Evolutionary conservation across 305 asterid genomes (phyloP).

Genomic region (Euphrasia arctica): DNA sequence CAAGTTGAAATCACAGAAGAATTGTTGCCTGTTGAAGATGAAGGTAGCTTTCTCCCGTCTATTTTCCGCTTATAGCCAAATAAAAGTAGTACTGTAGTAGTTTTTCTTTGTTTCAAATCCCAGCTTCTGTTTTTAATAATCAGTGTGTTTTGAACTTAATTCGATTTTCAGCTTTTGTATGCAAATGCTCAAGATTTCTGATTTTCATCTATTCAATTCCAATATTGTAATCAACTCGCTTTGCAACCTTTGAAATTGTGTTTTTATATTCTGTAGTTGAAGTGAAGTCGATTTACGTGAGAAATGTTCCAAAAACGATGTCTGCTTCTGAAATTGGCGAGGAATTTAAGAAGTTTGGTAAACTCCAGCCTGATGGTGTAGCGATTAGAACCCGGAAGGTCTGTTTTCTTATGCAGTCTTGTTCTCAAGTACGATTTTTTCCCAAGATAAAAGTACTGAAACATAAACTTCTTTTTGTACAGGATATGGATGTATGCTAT

Average conservation of each 20-base stretch:
- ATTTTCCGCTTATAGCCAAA: slow-evolving; percentile 3
- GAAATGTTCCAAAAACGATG: slow-evolving; percentile 73
- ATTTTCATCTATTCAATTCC: neutral
- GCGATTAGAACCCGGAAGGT: slow-evolving; percentile 92
- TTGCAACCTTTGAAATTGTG: neutral
- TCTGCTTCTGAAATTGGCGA: slow-evolving; percentile 73
- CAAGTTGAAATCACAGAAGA: slow-evolving; percentile 53
- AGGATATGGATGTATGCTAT: slow-evolving; percentile 81
- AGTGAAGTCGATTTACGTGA: slow-evolving; percentile 76
- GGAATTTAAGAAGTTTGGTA: slow-evolving; percentile 78
- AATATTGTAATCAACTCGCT: neutral
- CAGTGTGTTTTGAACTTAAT: neutral
- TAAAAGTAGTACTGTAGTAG: neutral
- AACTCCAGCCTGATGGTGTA: slow-evolving; percentile 65
- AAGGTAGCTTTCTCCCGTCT: slow-evolving; percentile 35
- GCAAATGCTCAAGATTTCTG: neutral
- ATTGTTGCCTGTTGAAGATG: slow-evolving; percentile 55
- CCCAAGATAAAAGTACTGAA: slow-evolving; percentile 9
- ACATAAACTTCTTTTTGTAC: slow-evolving; percentile 23
- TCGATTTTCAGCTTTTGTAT: neutral
- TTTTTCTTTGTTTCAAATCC: neutral
- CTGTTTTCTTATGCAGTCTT: slow-evolving; percentile 11
- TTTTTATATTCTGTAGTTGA: slow-evolving; percentile 42
- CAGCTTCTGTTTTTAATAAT: neutral
- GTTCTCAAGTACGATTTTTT: neutral